Evolutionary conservation across 225 moss, liverwort and hornwort genomes (phyloP).

Genomic region (Physcomitrellopsis africana): DNA sequence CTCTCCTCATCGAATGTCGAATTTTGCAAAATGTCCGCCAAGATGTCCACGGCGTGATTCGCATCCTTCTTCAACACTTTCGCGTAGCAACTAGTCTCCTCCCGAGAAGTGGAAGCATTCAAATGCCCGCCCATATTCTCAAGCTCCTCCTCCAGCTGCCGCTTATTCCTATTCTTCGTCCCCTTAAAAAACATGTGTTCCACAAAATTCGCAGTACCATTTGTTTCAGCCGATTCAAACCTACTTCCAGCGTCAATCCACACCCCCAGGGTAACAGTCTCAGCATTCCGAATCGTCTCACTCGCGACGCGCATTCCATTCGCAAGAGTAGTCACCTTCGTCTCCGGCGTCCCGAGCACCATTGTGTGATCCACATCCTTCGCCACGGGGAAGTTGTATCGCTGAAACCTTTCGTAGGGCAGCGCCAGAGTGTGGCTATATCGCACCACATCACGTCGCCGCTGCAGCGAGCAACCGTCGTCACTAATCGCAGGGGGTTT

Average conservation of each 20-base stretch:
- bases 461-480: slow-evolving; percentile 60
- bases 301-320: slow-evolving; percentile 83
- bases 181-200: slow-evolving; percentile 97
- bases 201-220: slow-evolving; percentile 88
- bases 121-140: slow-evolving; percentile 94
- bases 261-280: slow-evolving; percentile 85
- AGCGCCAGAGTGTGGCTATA: slow-evolving; percentile 69
- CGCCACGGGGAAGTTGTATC: slow-evolving; percentile 71
- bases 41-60: slow-evolving; percentile 74
- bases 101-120: slow-evolving; percentile 89
- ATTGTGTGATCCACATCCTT: slow-evolving; percentile 60
- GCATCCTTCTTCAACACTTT: slow-evolving; percentile 81
- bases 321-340: slow-evolving; percentile 68
- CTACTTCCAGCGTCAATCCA: slow-evolving; percentile 92
- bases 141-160: slow-evolving; percentile 90
- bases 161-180: slow-evolving; percentile 58
- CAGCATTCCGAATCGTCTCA: slow-evolving; percentile 62
- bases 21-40: slow-evolving; percentile 90
- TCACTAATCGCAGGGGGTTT: too few species aligned
- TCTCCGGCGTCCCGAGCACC: slow-evolving; percentile 71
- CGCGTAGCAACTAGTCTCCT: slow-evolving; percentile 91
- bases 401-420: slow-evolving; percentile 73
- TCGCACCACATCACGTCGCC: slow-evolving; percentile 44
- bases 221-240: slow-evolving; percentile 73
- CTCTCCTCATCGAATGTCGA: slow-evolving; percentile 84